Evolutionary conservation across 2,329 filamentous ascomycete genomes (phyloP).

Genomic region (Falciphora oryzae): DNA sequence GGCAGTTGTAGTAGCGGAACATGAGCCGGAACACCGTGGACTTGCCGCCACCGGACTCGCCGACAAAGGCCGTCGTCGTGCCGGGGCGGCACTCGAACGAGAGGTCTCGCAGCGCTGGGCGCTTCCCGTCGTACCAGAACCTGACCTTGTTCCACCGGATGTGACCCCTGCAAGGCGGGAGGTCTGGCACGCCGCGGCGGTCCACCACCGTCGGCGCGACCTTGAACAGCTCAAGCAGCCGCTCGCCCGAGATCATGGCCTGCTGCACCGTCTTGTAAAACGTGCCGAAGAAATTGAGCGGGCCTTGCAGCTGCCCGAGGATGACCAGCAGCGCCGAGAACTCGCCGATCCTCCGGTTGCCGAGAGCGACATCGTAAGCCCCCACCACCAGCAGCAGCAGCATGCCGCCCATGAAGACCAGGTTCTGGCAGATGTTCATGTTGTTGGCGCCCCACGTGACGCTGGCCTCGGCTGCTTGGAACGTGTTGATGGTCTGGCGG

Average conservation of each 20-base stretch:
- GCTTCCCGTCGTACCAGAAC: conserved; percentile 84
- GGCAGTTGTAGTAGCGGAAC: conserved; percentile 91
- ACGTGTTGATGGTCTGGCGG: conserved; percentile 61
- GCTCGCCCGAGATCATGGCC: conserved; percentile 94
- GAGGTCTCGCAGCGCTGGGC: conserved; percentile 76
- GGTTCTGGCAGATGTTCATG: conserved; percentile 76
- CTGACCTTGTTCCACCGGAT: conserved; percentile 84
- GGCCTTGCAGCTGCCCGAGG: conserved; percentile 72
- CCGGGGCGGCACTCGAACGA: conserved; percentile 82
- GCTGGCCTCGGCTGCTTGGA: conserved; percentile 68
- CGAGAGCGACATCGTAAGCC: conserved; percentile 69
- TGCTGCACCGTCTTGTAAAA: conserved; percentile 96
- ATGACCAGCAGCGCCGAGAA: conserved; percentile 73
- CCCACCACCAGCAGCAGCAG: conserved; percentile 67
- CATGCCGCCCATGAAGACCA: conserved; percentile 74
- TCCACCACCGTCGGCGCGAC: conserved; percentile 91
- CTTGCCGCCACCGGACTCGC: conserved; percentile 94
- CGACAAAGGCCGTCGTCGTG: conserved; percentile 91
- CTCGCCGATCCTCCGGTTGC: conserved; percentile 59
- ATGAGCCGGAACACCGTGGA: conserved; percentile 93
- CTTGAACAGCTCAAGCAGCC: conserved; percentile 92
- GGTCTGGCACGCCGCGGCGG: conserved; percentile 53
- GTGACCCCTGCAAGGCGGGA: conserved; percentile 69
- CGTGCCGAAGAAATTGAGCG: conserved; percentile 83
- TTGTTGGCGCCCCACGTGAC: conserved; percentile 71